Conservation (phyloP, 2,329 filamentous ascomycete species). For the Epichloe sylvatica region DNA sequence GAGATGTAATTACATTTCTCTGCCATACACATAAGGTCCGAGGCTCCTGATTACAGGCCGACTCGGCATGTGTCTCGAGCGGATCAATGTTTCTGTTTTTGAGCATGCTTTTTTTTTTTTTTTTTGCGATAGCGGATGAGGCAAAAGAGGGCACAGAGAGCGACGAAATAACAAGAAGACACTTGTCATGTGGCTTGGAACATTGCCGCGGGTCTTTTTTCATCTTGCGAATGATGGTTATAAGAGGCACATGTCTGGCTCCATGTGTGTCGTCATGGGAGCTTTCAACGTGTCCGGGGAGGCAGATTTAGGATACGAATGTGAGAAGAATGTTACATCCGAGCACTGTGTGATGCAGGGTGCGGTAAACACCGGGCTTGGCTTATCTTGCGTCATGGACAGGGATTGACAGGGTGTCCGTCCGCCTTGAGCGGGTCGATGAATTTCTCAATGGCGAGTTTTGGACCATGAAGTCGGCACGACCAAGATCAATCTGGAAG, state of each 20-base stretch:
- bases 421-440: too few relatives aligned
- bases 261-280: neutral
- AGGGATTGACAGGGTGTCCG: too few relatives aligned
- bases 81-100: neutral
- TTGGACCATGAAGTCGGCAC: too few relatives aligned
- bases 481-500: too few relatives aligned
- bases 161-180: too few relatives aligned
- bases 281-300: neutral
- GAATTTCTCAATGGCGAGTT: too few relatives aligned
- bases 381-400: too few relatives aligned
- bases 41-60: neutral
- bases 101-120: neutral
- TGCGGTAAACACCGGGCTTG: too few relatives aligned
- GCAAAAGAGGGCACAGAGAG: neutral
- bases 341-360: too few relatives aligned
- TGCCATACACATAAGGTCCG: neutral
- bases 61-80: neutral
- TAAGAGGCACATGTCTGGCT: neutral
- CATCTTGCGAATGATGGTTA: neutral
- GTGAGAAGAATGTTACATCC: neutral
- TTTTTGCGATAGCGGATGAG: neutral
- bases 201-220: neutral
- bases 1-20: neutral
- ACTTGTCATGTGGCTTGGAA: neutral
- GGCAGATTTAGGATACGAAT: neutral